These are phyloP conservation scores for Rhizoctonia solani DNA, from an alignment of 1,284 basidiomycete genomes.

Conservation along the genomic window DNA sequence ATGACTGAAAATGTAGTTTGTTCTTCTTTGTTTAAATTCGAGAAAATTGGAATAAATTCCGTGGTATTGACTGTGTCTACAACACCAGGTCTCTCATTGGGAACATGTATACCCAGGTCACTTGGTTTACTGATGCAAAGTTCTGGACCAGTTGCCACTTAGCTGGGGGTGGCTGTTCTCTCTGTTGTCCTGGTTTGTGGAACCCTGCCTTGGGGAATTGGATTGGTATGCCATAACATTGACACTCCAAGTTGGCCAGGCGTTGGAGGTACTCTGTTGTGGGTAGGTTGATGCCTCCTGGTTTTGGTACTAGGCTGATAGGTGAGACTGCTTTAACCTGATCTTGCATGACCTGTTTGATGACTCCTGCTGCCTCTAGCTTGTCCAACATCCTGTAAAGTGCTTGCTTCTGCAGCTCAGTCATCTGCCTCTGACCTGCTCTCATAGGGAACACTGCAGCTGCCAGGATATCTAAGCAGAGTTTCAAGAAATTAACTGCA, in stretches of 20 bases:
- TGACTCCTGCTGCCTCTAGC: background rate
- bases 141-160: constrained; percentile 40
- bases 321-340: constrained; percentile 3
- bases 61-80: no score
- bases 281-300: constrained; percentile 13
- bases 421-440: no score
- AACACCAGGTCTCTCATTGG: constrained; percentile 7
- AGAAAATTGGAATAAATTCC: no score
- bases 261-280: constrained; percentile 15
- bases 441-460: no score
- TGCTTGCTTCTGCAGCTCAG: background rate
- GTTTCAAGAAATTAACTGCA: no score
- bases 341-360: constrained; percentile 3
- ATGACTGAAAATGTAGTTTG: no score
- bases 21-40: no score
- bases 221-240: background rate
- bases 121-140: constrained; percentile 38
- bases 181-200: background rate
- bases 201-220: background rate
- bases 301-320: constrained; percentile 29
- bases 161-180: background rate
- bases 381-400: constrained; percentile 2
- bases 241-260: constrained; percentile 36
- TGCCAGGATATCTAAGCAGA: no score
- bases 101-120: constrained; percentile 36